These are phyloP conservation scores for Boletus sp. DNA, from an alignment of 1,284 basidiomycete genomes.

Conservation along the genomic window DNA sequence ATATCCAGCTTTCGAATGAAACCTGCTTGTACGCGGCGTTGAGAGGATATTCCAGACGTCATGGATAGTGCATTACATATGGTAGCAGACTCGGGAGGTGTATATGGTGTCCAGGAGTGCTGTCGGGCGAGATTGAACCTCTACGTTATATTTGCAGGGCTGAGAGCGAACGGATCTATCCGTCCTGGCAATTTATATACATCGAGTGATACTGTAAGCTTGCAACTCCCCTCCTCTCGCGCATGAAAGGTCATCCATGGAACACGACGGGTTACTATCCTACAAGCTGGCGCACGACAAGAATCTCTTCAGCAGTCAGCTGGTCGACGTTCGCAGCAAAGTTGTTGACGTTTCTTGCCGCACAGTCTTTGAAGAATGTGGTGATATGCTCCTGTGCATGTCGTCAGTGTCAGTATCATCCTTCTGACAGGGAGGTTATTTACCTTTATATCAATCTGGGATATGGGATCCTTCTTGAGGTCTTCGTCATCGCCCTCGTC, in stretches of 20 bases:
- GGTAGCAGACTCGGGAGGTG: neutral
- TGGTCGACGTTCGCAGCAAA: slow-evolving; percentile 65
- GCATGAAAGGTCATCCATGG: neutral
- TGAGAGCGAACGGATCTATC: neutral
- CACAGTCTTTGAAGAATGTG: slow-evolving; percentile 68
- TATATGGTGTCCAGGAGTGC: neutral
- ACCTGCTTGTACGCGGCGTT: neutral
- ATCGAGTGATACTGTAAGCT: slow-evolving; percentile 13
- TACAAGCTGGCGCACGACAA: slow-evolving; percentile 61
- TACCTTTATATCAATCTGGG: slow-evolving; percentile 85
- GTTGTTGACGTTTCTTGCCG: slow-evolving; percentile 58
- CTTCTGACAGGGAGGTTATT: slow-evolving; percentile 18
- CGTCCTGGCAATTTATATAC: slow-evolving; percentile 6
- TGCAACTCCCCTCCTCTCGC: neutral
- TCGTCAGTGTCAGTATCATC: neutral
- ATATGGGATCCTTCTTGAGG: slow-evolving; percentile 81
- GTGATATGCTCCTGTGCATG: slow-evolving; percentile 62
- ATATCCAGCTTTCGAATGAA: neutral
- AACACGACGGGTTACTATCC: slow-evolving; percentile 19
- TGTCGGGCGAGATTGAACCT: neutral
- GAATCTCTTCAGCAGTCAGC: slow-evolving; percentile 64
- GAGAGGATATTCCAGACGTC: neutral
- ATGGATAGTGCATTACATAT: neutral
- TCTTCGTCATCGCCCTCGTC: slow-evolving; percentile 80
- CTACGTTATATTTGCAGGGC: neutral